Evolutionary conservation across 441 rosid genomes (phyloP).

Genomic region (Eutrema salsugineum): DNA sequence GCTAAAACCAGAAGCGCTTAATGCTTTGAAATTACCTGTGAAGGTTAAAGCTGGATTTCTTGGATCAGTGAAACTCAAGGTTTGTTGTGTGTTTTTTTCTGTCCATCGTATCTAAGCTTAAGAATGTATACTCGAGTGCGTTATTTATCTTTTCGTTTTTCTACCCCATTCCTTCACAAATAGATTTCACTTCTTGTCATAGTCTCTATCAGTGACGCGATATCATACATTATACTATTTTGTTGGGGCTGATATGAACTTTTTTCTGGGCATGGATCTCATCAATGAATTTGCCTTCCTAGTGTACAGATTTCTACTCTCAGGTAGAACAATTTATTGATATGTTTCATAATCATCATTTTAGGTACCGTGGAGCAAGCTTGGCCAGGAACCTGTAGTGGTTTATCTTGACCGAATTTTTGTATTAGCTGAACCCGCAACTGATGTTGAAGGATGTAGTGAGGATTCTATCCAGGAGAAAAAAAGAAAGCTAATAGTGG

Average conservation of each 20-base stretch:
- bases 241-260: not conserved
- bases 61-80: constrained; percentile 89
- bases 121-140: not conserved
- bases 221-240: not conserved
- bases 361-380: constrained; percentile 99
- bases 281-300: not conserved
- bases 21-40: constrained; percentile 92
- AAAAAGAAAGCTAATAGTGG: constrained; percentile 80
- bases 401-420: constrained; percentile 88
- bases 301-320: not conserved
- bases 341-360: constrained; percentile 14
- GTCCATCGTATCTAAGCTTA: not conserved
- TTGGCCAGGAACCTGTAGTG: constrained; percentile 97
- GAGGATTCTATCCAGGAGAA: constrained; percentile 96
- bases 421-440: constrained; percentile 90
- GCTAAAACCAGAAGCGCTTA: constrained; percentile 97
- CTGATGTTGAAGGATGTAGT: constrained; percentile 72
- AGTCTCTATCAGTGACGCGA: not conserved
- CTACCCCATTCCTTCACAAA: not conserved
- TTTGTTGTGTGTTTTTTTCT: constrained; percentile 5
- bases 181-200: not conserved
- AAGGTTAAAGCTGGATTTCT: constrained; percentile 99
- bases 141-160: not conserved
- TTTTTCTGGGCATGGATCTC: constrained; percentile 1
- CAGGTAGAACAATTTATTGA: constrained; percentile 12